Conservation (phyloP, 2,329 filamentous ascomycete species). For the Myriosclerotinia scirpicola region DNA sequence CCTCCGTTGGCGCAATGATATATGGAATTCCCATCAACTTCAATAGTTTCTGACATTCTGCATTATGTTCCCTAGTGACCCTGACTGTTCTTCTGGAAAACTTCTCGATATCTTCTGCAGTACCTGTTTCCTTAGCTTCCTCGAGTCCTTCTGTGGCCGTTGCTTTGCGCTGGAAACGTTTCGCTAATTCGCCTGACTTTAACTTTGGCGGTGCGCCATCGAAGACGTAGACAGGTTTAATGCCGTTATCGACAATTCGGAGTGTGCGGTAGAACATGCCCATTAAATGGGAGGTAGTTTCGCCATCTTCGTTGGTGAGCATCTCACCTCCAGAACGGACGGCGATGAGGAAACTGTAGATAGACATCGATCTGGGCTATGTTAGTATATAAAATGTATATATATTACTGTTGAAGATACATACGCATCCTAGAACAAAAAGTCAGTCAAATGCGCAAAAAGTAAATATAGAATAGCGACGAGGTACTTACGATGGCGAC, state of each 20-base stretch:
- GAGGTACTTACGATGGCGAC: slow-evolving; percentile 79
- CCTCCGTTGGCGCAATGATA: slow-evolving; percentile 93
- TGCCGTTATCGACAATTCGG: slow-evolving; percentile 97
- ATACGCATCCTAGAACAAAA: slow-evolving; percentile 55
- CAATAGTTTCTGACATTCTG: slow-evolving; percentile 85
- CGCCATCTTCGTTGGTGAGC: slow-evolving; percentile 89
- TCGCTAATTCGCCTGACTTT: slow-evolving; percentile 94
- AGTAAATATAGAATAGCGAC: slow-evolving; percentile 5
- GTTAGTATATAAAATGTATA: slow-evolving; percentile 26
- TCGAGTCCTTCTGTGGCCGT: slow-evolving; percentile 88
- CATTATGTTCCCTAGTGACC: slow-evolving; percentile 95
- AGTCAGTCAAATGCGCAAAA: slow-evolving; percentile 27
- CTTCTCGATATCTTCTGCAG: slow-evolving; percentile 96
- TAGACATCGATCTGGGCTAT: slow-evolving; percentile 82
- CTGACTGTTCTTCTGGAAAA: slow-evolving; percentile 91
- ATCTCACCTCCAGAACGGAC: slow-evolving; percentile 96
- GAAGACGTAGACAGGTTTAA: slow-evolving; percentile 98
- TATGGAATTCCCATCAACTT: slow-evolving; percentile 96
- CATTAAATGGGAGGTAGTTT: slow-evolving; percentile 98
- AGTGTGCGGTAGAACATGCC: slow-evolving; percentile 99
- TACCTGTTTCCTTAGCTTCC: slow-evolving; percentile 96
- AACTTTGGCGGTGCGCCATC: slow-evolving; percentile 95
- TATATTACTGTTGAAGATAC: slow-evolving; percentile 25
- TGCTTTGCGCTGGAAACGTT: slow-evolving; percentile 91
- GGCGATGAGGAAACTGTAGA: slow-evolving; percentile 97